A percentile compares a stretch with the other conserved stretches of the same genome.
Evolutionary conservation across 768 basidiomycete species (phyloP).

Genomic region (Leccinum longicurvipes): DNA sequence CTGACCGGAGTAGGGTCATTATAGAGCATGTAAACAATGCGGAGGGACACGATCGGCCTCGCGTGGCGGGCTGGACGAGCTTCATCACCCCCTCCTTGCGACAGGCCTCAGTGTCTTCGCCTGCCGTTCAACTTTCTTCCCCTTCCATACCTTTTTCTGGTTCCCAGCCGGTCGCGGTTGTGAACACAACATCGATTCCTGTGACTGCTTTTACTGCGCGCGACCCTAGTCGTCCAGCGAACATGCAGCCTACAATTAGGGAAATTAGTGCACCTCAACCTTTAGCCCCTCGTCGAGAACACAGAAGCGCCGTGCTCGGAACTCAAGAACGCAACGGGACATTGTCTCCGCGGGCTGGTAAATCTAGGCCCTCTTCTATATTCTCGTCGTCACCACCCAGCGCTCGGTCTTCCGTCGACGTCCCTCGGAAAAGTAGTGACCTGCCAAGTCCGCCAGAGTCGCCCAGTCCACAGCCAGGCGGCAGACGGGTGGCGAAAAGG

Average conservation of each 20-base stretch:
- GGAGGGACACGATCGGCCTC: slow-evolving; percentile 38
- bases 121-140: slow-evolving; percentile 63
- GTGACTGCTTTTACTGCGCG: slow-evolving; percentile 46
- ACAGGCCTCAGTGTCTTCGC: slow-evolving; percentile 72
- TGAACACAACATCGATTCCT: slow-evolving; percentile 46
- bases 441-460: slow-evolving; percentile 45
- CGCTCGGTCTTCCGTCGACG: slow-evolving; percentile 33
- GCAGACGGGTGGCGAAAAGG: slow-evolving; percentile 37
- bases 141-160: slow-evolving; percentile 53
- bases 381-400: slow-evolving; percentile 28
- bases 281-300: slow-evolving; percentile 33
- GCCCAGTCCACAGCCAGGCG: slow-evolving; percentile 42
- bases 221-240: slow-evolving; percentile 43
- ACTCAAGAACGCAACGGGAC: slow-evolving; percentile 28
- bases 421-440: slow-evolving; percentile 36
- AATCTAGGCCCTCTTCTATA: slow-evolving; percentile 33
- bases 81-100: slow-evolving; percentile 66
- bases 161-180: slow-evolving; percentile 45
- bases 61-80: slow-evolving; percentile 52
- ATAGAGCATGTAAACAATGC: slow-evolving; percentile 34
- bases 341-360: slow-evolving; percentile 30
- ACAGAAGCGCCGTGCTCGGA: slow-evolving; percentile 18
- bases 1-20: slow-evolving; percentile 19
- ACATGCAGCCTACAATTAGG: slow-evolving; percentile 30
- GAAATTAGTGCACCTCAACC: slow-evolving; percentile 43